Base-by-base conservation (phyloP, 345 rosid species). In the Physaria fendleri region DNA sequence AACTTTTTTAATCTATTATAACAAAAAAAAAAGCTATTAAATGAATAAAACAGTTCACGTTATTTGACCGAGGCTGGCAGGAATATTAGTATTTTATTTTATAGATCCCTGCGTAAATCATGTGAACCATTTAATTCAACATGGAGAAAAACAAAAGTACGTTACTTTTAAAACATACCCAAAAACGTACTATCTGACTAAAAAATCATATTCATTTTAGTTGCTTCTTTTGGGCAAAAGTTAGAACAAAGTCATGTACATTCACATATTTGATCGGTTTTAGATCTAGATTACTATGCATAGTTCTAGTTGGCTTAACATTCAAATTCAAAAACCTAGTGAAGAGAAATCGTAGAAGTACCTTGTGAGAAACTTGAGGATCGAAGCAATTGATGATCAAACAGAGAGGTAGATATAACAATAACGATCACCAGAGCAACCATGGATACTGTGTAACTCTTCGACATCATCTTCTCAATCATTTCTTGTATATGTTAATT, bases 391-490 rank as follows among this genome's bases (percentile, higher is more conserved):
- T 7, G 66, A 51, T 17, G 66, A 51, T 68, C 61, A 10, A 15
- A 42, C 2, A 59, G 1, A 4, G 40, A 51, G 12, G 41, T 1
- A 68, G 7, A 51, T 14, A 8, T 34, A 27, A 51, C 66, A 23
- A 59, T 24, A 59, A 51, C 47, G 15, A 59, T 20, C 47, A 52
- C 38, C 21, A 60, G 25, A 3, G 66, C 66, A 13, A 42, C 55
- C 11, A 42, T 35, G 18, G 16, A 8, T n/a, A n/a, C n/a, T n/a
- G n/a, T n/a, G 17, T 17, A 30, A 30, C 29, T 49, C 59, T 58
- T 49, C 13, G 39, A 28, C 11, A 6, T 32, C n/a, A 40, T 17
- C 20, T 51, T 59, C 24, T 5, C 34, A 16, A 24, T 46, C 53
- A 67, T 67, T 14, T 21, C 27, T 44, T 48, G 1, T 25, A 15